phyloP scores from a whole-genome alignment of 2,329 filamentous ascomycete species.

The Exophiala viscosa region DNA sequence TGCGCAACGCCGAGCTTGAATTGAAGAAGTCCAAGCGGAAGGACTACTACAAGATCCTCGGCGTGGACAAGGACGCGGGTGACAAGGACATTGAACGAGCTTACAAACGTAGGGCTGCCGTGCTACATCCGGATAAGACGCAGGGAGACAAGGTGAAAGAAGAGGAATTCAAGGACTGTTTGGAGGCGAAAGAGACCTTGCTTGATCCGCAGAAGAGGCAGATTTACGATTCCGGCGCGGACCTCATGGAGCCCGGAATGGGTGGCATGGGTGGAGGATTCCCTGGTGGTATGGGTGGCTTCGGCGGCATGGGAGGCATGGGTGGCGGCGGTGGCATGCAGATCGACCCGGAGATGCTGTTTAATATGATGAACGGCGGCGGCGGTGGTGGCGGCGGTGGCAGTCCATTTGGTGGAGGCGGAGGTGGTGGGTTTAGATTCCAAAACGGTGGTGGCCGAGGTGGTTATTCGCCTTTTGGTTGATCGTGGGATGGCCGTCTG shows the following conservation, averaged over 20 bases:
- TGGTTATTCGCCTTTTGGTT: slow-evolving; percentile 25
- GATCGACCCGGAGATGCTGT: slow-evolving; percentile 36
- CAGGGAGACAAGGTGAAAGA: slow-evolving; percentile 78
- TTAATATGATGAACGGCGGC: slow-evolving; percentile 47
- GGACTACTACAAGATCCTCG: slow-evolving; percentile 98
- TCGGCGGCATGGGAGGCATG: slow-evolving; percentile 41
- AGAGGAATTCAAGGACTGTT: slow-evolving; percentile 94
- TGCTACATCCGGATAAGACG: slow-evolving; percentile 98
- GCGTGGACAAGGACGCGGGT: slow-evolving; percentile 76
- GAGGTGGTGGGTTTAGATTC: slow-evolving; percentile 23
- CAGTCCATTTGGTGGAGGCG: background rate
- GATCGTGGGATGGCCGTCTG: background rate
- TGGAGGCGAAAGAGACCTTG: slow-evolving; percentile 93
- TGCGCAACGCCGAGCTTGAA: slow-evolving; percentile 86
- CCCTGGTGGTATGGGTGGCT: slow-evolving; percentile 38
- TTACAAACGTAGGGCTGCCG: slow-evolving; percentile 89
- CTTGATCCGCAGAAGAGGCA: slow-evolving; percentile 92
- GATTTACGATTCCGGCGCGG: slow-evolving; percentile 86
- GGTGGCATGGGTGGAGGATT: slow-evolving; percentile 54
- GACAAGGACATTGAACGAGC: slow-evolving; percentile 92
- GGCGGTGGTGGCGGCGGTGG: slow-evolving; percentile 33
- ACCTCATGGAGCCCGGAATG: slow-evolving; percentile 81
- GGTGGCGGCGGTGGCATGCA: slow-evolving; percentile 46
- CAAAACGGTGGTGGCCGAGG: slow-evolving; percentile 23
- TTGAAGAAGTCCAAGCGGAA: slow-evolving; percentile 97